Percentiles rank a stretch among this genome's conserved stretches.
Evolutionary conservation across 2,329 filamentous ascomycete species (phyloP).

Genomic region (Penicillium sp.): DNA sequence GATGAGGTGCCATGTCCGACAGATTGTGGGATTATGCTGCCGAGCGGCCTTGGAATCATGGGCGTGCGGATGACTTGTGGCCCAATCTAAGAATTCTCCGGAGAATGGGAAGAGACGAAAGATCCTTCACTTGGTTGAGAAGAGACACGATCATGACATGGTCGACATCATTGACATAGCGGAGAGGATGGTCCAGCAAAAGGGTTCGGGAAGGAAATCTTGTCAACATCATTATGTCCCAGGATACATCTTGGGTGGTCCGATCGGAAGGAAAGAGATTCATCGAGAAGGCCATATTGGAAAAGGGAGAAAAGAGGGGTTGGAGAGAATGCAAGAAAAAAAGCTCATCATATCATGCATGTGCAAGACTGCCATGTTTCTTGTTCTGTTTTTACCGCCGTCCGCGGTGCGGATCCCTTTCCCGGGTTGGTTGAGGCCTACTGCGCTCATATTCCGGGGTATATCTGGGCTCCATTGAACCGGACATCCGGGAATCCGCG

Average conservation of each 20-base stretch:
- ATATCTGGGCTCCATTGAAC: constrained; percentile 47
- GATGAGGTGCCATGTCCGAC: constrained; percentile 12
- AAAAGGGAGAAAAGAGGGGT: background rate
- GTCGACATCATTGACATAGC: constrained; percentile 11
- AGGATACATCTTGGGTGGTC: constrained; percentile 18
- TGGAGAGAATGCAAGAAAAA: constrained; percentile 7
- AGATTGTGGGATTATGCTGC: constrained; percentile 9
- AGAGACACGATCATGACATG: constrained; percentile 1
- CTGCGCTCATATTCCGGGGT: constrained; percentile 47
- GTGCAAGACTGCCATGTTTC: constrained; percentile 17
- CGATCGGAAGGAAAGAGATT: constrained; percentile 15
- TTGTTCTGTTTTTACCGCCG: constrained; percentile 35
- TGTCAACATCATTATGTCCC: constrained; percentile 24
- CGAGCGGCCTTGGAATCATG: background rate
- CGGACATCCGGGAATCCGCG: constrained; percentile 44
- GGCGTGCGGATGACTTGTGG: constrained; percentile 2
- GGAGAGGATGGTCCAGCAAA: constrained; percentile 12
- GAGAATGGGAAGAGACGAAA: constrained; percentile 4
- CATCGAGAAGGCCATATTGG: constrained; percentile 22
- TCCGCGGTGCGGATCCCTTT: constrained; percentile 44
- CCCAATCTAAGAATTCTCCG: constrained; percentile 11
- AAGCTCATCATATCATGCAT: constrained; percentile 13
- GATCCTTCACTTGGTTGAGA: background rate
- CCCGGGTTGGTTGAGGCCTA: constrained; percentile 47
- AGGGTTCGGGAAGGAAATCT: constrained; percentile 11